Evolutionary conservation across 1,284 basidiomycete species (phyloP).

Genomic region (Mycosarcoma mackinlayi): DNA sequence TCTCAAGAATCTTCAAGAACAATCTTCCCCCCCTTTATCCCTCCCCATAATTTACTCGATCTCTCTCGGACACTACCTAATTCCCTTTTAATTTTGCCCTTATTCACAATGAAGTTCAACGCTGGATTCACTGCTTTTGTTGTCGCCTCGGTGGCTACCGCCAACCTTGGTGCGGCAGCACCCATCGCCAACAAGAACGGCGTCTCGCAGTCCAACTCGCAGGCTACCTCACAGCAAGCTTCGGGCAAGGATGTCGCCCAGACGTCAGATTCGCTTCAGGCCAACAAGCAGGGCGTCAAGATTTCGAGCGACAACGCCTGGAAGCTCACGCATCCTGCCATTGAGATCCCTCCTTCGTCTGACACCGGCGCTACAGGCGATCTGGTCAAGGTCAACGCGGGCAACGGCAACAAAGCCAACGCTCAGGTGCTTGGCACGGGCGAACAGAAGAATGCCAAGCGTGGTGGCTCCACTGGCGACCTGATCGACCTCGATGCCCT

Average conservation of each 20-base stretch:
- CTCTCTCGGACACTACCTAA: conserved; percentile 12
- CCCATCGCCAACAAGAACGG: conserved; percentile 17
- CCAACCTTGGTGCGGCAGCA: conserved; percentile 24
- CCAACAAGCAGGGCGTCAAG: conserved; percentile 30
- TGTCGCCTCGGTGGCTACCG: conserved; percentile 32
- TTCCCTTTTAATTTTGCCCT: conserved; percentile 9
- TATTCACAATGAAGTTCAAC: conserved; percentile 35
- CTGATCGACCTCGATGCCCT: conserved; percentile 12
- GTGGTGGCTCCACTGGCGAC: conserved; percentile 13
- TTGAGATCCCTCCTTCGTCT: conserved; percentile 8
- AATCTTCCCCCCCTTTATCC: conserved; percentile 1
- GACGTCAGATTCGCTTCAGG: conserved; percentile 16
- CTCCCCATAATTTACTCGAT: conserved; percentile 1
- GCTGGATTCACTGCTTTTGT: conserved; percentile 34
- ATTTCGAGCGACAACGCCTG: conserved; percentile 13
- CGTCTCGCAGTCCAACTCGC: conserved; percentile 27
- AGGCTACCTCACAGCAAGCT: conserved; percentile 23
- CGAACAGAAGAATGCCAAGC: conserved; percentile 19
- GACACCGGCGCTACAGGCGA: conserved; percentile 7
- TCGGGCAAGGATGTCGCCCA: conserved; percentile 19
- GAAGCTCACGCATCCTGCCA: conserved; percentile 19
- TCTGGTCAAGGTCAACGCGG: conserved; percentile 14
- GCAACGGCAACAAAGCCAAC: conserved; percentile 29
- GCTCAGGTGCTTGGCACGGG: conserved; percentile 23
- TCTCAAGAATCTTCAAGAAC: conserved; percentile 24